Conservation (phyloP, 139 green algal genomes). For the Gonium pectorale region DNA sequence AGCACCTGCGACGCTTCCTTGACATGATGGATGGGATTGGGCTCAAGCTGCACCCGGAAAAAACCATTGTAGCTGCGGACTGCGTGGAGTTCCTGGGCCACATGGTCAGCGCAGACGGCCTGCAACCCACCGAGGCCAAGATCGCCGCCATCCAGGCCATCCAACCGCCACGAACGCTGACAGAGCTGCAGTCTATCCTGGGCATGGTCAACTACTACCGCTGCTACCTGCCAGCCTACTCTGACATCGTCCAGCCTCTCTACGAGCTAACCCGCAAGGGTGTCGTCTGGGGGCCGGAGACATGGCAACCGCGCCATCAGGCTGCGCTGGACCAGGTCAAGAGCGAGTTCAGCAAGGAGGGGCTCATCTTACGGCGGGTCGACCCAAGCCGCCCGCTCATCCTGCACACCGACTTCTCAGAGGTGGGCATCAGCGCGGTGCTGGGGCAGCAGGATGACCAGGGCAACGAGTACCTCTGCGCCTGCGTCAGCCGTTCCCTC, state of each 20-base stretch:
- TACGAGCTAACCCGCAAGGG: not conserved
- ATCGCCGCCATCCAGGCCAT: too few relatives aligned
- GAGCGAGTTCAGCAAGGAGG: not conserved
- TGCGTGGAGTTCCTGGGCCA: slow-evolving; percentile 60
- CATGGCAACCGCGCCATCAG: slow-evolving; percentile 14
- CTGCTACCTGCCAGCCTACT: not conserved
- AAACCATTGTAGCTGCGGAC: slow-evolving; percentile 33
- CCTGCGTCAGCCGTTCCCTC: slow-evolving; percentile 41
- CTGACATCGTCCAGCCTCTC: not conserved
- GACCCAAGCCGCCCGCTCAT: not conserved
- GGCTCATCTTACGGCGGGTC: not conserved
- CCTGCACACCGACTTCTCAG: slow-evolving; percentile 20
- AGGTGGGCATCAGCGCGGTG: slow-evolving; percentile 48
- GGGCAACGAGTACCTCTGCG: slow-evolving; percentile 46
- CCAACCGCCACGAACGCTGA: not conserved
- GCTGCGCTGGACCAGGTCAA: slow-evolving; percentile 49
- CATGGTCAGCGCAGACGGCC: slow-evolving; percentile 30
- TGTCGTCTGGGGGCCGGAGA: slow-evolving; percentile 6
- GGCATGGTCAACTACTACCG: slow-evolving; percentile 15
- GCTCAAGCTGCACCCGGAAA: slow-evolving; percentile 43
- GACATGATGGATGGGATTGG: slow-evolving; percentile 8
- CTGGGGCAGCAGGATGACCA: slow-evolving; percentile 51
- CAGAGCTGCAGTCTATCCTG: not conserved
- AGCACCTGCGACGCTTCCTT: slow-evolving; percentile 5
- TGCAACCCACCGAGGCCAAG: slow-evolving; percentile 15